Evolutionary conservation across 2,329 filamentous ascomycete genomes (phyloP), one percentile per base, ranked within the genome.

Genomic region (Microdochium trichocladiopsis): DNA sequence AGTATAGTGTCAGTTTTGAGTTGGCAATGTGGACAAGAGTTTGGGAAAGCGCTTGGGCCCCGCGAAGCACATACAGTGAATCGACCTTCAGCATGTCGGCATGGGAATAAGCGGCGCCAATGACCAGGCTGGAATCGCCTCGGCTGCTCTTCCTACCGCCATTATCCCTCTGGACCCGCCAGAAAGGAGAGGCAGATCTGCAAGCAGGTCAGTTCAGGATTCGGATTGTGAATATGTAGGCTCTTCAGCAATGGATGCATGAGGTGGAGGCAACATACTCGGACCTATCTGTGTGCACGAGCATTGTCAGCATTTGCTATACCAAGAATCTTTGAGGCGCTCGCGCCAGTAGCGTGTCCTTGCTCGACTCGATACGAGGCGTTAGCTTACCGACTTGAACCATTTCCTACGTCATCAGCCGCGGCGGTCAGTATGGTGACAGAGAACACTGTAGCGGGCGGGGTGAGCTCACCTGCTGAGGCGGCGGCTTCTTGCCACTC

Each of bases 101-200:
- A 70, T 99, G 94, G 14, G 94, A 97, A 68, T 99, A 99, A 47
- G 92, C 87, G 52, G 94, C 94, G 60, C 94, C 94, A 54, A 97
- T 88, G 33, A 99, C 88, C 56, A 93, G 81, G 63, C 77, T 83
- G 50, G 84, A 73, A 60, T 88, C 85, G 66, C 80, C 78, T 50
- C 73, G 66, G 60, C 74, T 71, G 62, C 77, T 23, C 18, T 45
- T 45, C 41, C 41, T 45, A 21, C 14, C 12, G 18, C 41, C 21
- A 23, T 23, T 45, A 22, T 45, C 41, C 18, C 71, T 68, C 66
- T 74, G 70, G 71, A 82, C 73, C 68, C 79, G 78, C 93, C 93
- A 97, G 73, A 99, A 97, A 4, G 93, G 90, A 60, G 93, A 94
- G 57, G 83, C 79, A 61, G 89, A 87, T 69, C 91, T 95, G 69